Evolutionary conservation across 192 early-diverging fungal species (phyloP), one percentile per base, ranked within the genome.

Genomic region (Chytriomyces sp.): DNA sequence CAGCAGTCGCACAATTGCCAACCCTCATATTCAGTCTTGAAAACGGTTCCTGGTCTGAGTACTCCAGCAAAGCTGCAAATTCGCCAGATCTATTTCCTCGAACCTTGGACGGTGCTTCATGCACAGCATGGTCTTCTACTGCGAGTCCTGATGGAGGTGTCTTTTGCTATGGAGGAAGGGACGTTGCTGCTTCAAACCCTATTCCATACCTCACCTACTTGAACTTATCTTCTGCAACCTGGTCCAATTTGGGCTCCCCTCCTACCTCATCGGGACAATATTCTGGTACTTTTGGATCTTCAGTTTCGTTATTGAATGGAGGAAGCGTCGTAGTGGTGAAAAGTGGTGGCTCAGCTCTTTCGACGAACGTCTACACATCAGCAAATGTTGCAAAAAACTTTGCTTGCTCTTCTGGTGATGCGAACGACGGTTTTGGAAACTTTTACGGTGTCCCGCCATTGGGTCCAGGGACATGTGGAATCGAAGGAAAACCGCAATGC

Each of bases 151-250:
- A 18, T 50, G 73, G 73, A 6, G 73, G 73, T 28, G 73, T 75
- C 11, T 75, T 75, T 47, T 75, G 73, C 45, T 75, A 60, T 44
- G 73, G 73, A 9, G 73, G 73, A 18, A 13, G 53, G 16, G 62
- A 65, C 11, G 63, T 61, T n/a, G 6, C 63, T 11, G 13, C 62
- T 11, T 13, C 13, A 6, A 8, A 24, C 10, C 24, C 73, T 7
- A 75, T 60, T 66, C 63, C 73, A 11, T 46, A 75, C 66, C 48
- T 75, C 8, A 11, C 64, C 10, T 75, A 26, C 35, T 35, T 75
- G 1, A 65, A 75, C 35, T 28, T 75, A 48, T 49, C 61, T 11
- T 45, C 63, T 8, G 46, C 46, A 10, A 8, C 20, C 10, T 75
- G 73, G 73, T 65, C 24, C 4, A 57, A 75, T 43, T 53, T 75